These are phyloP conservation scores for Austroboletus eburneus DNA, from an alignment of 768 basidiomycete species.

Conservation along the genomic window DNA sequence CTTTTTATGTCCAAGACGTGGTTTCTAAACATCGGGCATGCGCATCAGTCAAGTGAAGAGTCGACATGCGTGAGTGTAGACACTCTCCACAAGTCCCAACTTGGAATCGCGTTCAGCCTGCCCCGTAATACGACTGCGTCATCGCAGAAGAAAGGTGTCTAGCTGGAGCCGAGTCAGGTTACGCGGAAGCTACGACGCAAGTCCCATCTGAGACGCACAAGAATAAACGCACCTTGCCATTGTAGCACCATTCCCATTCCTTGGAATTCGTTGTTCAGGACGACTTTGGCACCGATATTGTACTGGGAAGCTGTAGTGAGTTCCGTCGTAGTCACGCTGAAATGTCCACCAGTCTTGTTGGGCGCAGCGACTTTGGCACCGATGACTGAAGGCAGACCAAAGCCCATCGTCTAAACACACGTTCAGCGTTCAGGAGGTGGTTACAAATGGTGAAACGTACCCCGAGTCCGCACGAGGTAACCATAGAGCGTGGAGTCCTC, in stretches of 20 bases:
- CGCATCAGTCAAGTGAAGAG: no score
- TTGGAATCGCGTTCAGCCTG: slow-evolving; percentile 13
- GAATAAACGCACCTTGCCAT: slow-evolving; percentile 78
- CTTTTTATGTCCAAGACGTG: background rate
- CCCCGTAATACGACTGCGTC: slow-evolving; percentile 9
- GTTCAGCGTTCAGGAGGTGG: background rate
- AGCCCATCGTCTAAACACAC: slow-evolving; percentile 90
- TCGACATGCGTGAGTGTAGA: background rate
- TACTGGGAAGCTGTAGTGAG: slow-evolving; percentile 90
- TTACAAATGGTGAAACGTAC: slow-evolving; percentile 44
- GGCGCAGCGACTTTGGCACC: slow-evolving; percentile 97
- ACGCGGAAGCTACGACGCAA: slow-evolving; percentile 61
- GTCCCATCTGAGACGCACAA: background rate
- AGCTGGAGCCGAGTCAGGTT: slow-evolving; percentile 54
- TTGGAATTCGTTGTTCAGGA: slow-evolving; percentile 96
- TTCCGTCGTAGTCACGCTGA: slow-evolving; percentile 99
- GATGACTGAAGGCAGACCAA: slow-evolving; percentile 89
- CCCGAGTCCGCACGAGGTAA: slow-evolving; percentile 92
- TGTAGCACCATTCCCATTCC: slow-evolving; percentile 99
- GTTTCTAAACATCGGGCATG: background rate
- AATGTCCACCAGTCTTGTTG: slow-evolving; percentile 88
- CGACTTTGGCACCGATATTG: slow-evolving; percentile 90
- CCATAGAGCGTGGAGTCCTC: slow-evolving; percentile 81
- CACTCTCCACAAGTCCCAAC: background rate
- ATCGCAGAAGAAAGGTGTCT: slow-evolving; percentile 4